These are phyloP conservation scores for Cinnamomum micranthum DNA, from an alignment of 164 flowering plant species.

Conservation along the genomic window DNA sequence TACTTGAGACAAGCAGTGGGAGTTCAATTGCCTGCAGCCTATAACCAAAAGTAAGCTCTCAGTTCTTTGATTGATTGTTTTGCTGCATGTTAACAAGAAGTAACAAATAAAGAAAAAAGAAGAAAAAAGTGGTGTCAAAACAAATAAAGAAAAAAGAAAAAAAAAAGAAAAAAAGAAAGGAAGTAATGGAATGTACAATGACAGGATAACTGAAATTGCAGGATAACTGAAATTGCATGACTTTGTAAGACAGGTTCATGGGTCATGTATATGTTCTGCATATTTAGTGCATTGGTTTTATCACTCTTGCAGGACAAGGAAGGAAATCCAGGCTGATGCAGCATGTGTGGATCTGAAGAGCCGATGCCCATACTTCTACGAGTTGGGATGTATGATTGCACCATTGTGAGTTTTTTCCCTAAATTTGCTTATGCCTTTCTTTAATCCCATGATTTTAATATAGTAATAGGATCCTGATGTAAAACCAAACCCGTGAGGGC, in stretches of 20 bases:
- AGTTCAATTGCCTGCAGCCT: conserved; percentile 56
- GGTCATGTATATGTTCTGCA: not conserved
- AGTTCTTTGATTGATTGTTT: not conserved
- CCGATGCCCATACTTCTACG: conserved; percentile 78
- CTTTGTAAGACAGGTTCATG: not conserved
- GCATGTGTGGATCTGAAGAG: conserved; percentile 75
- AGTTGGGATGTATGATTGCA: conserved; percentile 82
- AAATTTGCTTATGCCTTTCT: too few relatives aligned
- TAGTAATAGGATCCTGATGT: too few relatives aligned
- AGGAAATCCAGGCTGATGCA: conserved; percentile 92
- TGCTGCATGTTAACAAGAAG: not conserved
- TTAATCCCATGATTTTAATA: too few relatives aligned
- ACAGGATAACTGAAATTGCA: not conserved
- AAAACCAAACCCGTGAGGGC: too few relatives aligned
- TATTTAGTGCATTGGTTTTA: not conserved
- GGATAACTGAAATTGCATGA: too few relatives aligned
- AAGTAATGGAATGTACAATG: not conserved
- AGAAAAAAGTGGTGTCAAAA: too few relatives aligned
- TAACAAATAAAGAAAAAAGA: not conserved
- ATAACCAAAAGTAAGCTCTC: conserved; percentile 58
- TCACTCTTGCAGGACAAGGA: conserved; percentile 55
- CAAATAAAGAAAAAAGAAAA: too few relatives aligned
- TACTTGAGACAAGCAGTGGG: conserved; percentile 58
- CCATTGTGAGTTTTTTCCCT: conserved; percentile 53
- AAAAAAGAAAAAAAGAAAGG: not conserved